Evolutionary conservation across 2,329 filamentous ascomycete species (phyloP).

Genomic region (Diplodia seriata): DNA sequence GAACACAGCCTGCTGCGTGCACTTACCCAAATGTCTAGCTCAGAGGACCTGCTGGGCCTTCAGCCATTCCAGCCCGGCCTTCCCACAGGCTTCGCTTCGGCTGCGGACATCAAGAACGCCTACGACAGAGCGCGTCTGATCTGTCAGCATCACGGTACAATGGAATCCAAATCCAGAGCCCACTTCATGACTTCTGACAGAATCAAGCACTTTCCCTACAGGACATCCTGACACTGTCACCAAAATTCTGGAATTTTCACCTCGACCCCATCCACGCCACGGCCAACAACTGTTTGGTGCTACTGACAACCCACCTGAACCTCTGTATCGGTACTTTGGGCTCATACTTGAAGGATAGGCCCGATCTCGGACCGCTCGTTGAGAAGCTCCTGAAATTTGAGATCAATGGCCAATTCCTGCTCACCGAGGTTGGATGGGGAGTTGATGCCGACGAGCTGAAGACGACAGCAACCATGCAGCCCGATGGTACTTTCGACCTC

Average conservation of each 20-base stretch:
- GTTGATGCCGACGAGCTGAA: conserved; percentile 51
- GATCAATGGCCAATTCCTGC: conserved; percentile 46
- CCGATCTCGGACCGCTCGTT: conserved; percentile 35
- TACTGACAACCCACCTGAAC: conserved; percentile 45
- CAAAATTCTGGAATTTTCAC: conserved; percentile 13
- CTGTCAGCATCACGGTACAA: conserved; percentile 5
- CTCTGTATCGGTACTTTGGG: conserved; percentile 42
- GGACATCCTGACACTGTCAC: background rate
- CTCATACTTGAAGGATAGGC: conserved; percentile 10
- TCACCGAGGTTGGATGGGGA: conserved; percentile 52
- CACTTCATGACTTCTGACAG: background rate
- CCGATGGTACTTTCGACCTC: conserved; percentile 46
- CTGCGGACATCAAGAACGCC: conserved; percentile 7
- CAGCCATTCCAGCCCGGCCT: background rate
- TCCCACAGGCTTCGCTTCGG: conserved; percentile 2
- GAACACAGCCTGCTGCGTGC: too few relatives aligned
- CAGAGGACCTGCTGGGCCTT: background rate
- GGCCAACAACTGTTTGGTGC: conserved; percentile 12
- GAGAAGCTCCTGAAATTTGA: conserved; percentile 37
- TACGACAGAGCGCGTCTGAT: conserved; percentile 13
- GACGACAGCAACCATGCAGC: conserved; percentile 47
- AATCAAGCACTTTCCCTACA: background rate
- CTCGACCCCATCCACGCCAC: conserved; percentile 4
- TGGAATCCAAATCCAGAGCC: background rate
- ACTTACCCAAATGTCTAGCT: background rate